Percentiles rank a stretch among this genome's conserved stretches.
Evolutionary conservation across 306 rosid genomes (phyloP).

Genomic region (Prunus campanulata): DNA sequence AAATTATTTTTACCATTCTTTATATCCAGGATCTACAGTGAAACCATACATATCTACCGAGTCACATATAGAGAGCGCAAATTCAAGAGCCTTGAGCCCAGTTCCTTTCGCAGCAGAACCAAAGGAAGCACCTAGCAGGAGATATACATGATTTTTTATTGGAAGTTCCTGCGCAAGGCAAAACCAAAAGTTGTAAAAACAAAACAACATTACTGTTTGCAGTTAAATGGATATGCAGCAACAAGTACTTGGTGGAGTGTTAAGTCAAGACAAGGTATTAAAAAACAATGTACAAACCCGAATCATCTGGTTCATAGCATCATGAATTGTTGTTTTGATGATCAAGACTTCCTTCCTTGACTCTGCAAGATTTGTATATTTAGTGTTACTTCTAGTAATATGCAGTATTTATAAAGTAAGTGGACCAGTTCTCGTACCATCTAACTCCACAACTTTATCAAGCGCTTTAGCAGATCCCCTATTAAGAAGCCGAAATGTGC

Average conservation of each 20-base stretch:
- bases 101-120: conserved; percentile 99
- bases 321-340: conserved; percentile 92
- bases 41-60: conserved; percentile 99
- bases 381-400: conserved; percentile 24
- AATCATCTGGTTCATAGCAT: conserved; percentile 89
- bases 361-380: conserved; percentile 51
- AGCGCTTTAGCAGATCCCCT: conserved; percentile 98
- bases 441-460: conserved; percentile 88
- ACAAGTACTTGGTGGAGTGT: not conserved
- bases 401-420: conserved; percentile 15
- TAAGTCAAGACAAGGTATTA: conserved; percentile 3
- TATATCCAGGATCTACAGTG: conserved; percentile 98
- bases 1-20: conserved; percentile 68
- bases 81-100: conserved; percentile 98
- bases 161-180: conserved; percentile 80
- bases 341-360: conserved; percentile 86
- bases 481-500: conserved; percentile 93
- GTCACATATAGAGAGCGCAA: conserved; percentile 87
- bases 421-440: conserved; percentile 51
- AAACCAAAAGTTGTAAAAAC: conserved; percentile 21
- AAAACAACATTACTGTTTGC: not conserved
- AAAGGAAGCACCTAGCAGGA: conserved; percentile 93
- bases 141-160: conserved; percentile 84
- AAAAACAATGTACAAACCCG: conserved; percentile 40
- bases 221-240: not conserved